These are phyloP conservation scores for Gossypium sturtianum DNA, from an alignment of 345 rosid genomes.

Conservation along the genomic window DNA sequence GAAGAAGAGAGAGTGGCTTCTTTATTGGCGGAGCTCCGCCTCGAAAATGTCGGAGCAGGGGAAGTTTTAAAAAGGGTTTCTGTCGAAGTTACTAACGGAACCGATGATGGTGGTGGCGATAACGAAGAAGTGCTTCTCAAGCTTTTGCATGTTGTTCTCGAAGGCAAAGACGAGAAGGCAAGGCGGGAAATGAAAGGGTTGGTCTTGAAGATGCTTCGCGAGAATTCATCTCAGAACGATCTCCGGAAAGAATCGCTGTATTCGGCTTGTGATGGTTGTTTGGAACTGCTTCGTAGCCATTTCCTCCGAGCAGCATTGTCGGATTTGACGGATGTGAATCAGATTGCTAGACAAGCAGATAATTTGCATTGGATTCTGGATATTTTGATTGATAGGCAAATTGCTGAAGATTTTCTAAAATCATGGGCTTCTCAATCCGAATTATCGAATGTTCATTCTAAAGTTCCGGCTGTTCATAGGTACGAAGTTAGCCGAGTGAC, in stretches of 20 bases:
- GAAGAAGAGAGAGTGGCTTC: constrained; percentile 91
- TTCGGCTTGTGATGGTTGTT: constrained; percentile 73
- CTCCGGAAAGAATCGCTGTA: constrained; percentile 82
- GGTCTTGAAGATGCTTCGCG: constrained; percentile 89
- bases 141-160: constrained; percentile 81
- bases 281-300: constrained; percentile 54
- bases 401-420: constrained; percentile 80
- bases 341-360: constrained; percentile 90
- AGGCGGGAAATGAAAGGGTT: constrained; percentile 94
- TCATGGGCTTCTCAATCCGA: constrained; percentile 90
- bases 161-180: constrained; percentile 95
- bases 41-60: constrained; percentile 86
- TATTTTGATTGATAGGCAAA: constrained; percentile 82
- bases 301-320: constrained; percentile 67
- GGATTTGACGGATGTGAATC: constrained; percentile 52
- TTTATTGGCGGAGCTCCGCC: constrained; percentile 67
- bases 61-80: constrained; percentile 93
- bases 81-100: constrained; percentile 49
- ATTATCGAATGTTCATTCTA: constrained; percentile 57
- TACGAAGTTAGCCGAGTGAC: constrained; percentile 83
- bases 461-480: constrained; percentile 78
- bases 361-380: constrained; percentile 93
- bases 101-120: constrained; percentile 37
- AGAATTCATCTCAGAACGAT: constrained; percentile 81
- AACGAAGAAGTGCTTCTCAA: constrained; percentile 76